Percentiles rank a stretch among this genome's conserved stretches.
Conservation (phyloP, 768 basidiomycete genomes). For the Amanita brunnescens region DNA sequence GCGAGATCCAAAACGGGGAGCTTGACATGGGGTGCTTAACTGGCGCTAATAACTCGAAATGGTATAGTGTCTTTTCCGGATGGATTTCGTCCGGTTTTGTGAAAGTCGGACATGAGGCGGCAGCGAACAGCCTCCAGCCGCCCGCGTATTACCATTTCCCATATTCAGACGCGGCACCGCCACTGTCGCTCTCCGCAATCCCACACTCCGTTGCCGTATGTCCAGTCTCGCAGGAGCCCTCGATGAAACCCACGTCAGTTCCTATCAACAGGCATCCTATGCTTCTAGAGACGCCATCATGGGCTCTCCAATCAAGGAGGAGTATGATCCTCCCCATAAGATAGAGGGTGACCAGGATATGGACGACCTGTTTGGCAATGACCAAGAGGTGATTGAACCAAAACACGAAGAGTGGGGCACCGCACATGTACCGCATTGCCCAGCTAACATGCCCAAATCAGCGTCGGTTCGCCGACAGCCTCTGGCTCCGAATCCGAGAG, state of each 20-base stretch:
- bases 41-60: neutral
- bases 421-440: constrained; percentile 8
- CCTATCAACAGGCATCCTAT: constrained; percentile 5
- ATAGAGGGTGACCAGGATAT: constrained; percentile 45
- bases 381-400: constrained; percentile 41
- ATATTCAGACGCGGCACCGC: neutral
- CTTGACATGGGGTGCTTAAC: neutral
- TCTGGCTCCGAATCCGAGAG: constrained; percentile 57
- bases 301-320: constrained; percentile 22
- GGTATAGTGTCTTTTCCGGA: neutral
- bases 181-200: neutral
- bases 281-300: constrained; percentile 34
- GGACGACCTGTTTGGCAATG: constrained; percentile 77
- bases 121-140: neutral
- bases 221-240: constrained; percentile 55
- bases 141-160: neutral
- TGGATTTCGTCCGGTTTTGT: neutral
- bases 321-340: constrained; percentile 17
- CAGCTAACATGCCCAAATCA: constrained; percentile 14
- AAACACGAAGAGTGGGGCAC: constrained; percentile 41
- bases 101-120: neutral
- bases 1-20: neutral
- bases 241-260: constrained; percentile 21
- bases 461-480: constrained; percentile 33
- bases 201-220: constrained; percentile 25